Evolutionary conservation across 2,329 filamentous ascomycete genomes (phyloP), one percentile per base, ranked within the genome.

Genomic region (Fusarium praegraminearum): DNA sequence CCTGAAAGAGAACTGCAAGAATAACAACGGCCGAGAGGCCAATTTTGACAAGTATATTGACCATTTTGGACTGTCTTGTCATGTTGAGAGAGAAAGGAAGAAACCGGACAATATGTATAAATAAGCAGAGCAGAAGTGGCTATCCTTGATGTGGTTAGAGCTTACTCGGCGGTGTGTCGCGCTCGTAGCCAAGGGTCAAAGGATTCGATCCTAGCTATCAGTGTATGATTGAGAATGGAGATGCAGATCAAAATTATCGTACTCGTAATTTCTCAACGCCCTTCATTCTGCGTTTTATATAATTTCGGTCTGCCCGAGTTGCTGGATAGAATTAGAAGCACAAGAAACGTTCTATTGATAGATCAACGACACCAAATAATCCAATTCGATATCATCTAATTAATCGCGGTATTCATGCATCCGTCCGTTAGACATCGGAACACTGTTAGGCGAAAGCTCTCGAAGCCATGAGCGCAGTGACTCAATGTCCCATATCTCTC

Each of bases 1-100:
- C 22, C 7, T 75, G 71, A 12, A 75, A 75, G n/a, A 75, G 10
- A 0, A 75, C 33, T 12, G 68, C 72, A 1, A 75, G 40, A 2
- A 65, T 0, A 1, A 50, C 57, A 0, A 62, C 53, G 41, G n/a
- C 50, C n/a, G 50, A 33, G 4, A 76, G 36, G 57, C 72, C 69
- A n/a, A 38, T 4, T 24, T 67, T 75, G 33, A 69, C 33, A 2
- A 63, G 8, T 1, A 47, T 2, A 0, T 41, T 58, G 3, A 47
- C 62, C 72, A 75, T 75, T 15, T 12, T 33, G 4, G 0, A 2
- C 10, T 16, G 2, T 18, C n/a, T 4, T 40, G 12, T 20, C 20
- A n/a, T n/a, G 12, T 35, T 6, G 10, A 8, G 1, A 40, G 47
- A 22, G n/a, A 10, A 15, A 2, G 22, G 18, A 13, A 38, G 4